These are phyloP conservation scores for Eucalyptus camaldulensis DNA, from an alignment of 345 rosid species.

Conservation along the genomic window DNA sequence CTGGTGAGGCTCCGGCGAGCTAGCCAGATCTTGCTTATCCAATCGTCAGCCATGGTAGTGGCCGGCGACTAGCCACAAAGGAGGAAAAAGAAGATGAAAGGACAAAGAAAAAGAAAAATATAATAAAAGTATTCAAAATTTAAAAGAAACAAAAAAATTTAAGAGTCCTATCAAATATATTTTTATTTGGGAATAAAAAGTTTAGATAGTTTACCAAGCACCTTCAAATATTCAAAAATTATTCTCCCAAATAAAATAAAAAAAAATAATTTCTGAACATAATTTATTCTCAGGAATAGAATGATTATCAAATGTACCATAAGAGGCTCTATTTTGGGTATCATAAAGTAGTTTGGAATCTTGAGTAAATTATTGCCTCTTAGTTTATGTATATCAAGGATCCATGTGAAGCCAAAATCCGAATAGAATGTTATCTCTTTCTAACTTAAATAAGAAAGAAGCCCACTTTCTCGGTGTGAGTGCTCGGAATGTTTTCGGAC, in stretches of 20 bases:
- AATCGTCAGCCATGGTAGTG: fast-evolving
- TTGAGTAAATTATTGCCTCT: background rate
- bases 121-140: no score
- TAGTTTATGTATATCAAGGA: background rate
- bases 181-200: fast-evolving
- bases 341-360: background rate
- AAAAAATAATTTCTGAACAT: fast-evolving
- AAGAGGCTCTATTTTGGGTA: background rate
- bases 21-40: no score
- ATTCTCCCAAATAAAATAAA: fast-evolving
- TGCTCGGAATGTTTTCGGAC: background rate
- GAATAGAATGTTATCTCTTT: background rate
- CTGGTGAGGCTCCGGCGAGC: fast-evolving
- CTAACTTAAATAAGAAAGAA: background rate
- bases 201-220: no score
- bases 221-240: fast-evolving
- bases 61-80: fast-evolving
- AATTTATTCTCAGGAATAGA: fast-evolving
- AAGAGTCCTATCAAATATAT: no score
- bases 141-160: no score
- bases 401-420: background rate
- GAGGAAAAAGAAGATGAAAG: no score
- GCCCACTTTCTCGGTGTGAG: background rate
- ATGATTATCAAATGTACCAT: fast-evolving
- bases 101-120: no score